Evolutionary conservation across 805 yeast genomes (phyloP), one percentile per base, ranked within the genome.

Genomic region (Teunomyces atbi): DNA sequence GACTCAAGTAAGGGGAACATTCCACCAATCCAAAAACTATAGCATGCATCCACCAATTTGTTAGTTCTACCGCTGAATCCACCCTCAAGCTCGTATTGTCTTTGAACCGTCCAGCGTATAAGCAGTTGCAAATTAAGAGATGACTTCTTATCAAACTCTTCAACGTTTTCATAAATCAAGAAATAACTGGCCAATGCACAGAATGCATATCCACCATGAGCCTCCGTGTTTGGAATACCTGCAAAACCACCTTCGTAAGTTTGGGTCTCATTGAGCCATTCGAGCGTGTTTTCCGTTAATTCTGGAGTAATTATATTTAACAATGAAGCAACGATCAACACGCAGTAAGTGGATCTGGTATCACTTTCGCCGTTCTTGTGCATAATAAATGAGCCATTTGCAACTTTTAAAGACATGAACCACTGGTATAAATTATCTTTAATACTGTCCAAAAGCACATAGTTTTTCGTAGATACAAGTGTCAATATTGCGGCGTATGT

Each of bases 191-290:
- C 71, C 18, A 87, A 70, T 0, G 92, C 96, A 69, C 99, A 94
- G 63, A 81, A 94, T 0, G 98, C 82, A 62, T 94, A 95, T 0
- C 99, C 99, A 2, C 97, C 99, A 61, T 94, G 99, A 0, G 98
- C 97, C 64, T 94, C 99, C 4, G 77, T 73, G 15, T 62, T 62
- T 0, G 96, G 94, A 16, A 74, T 73, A 1, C 96, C 96, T 1
- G 91, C 89, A 66, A 92, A 87, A 0, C 99, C 99, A 19, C 99
- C 99, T 67, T 95, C 99, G 60, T 78, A 91, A 0, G 92, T 87
- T 64, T 94, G 99, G 56, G 97, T 89, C 10, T 61, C 53, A 0
- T 66, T 55, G 11, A 94, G 54, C 83, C 90, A 92, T 11, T 76
- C 77, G 2, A 71, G 69, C 0, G 82, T 75, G 4, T 78, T 79